Evolutionary conservation across 257 asterid species (phyloP), one percentile per base, ranked within the genome.

Genomic region (Gentiana macrophylla): DNA sequence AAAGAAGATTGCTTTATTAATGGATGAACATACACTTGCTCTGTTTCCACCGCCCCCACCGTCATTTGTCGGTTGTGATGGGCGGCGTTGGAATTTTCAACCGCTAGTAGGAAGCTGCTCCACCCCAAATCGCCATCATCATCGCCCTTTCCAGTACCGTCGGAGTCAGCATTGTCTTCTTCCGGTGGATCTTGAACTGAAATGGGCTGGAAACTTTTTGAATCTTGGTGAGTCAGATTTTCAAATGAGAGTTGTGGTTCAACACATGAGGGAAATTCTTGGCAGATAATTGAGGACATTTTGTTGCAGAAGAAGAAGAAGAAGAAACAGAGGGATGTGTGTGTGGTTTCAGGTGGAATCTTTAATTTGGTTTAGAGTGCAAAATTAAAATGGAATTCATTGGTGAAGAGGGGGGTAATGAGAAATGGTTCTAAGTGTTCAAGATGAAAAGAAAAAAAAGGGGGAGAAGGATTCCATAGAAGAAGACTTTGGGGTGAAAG

Each of bases 1-100:
- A 67, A 71, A 4, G 66, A 3, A 9, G 84, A 69, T 32, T 65
- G 66, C 67, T 73, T 79, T 4, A 41, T 72, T 1, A 75, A 73
- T 6, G 94, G 94, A 59, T 77, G 91, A 12, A 78, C 72, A 54
- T 82, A 84, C 1, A 54, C 70, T 51, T 70, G 54, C 4, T 67
- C 64, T 2, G 4, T 41, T 41, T 41, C 46, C 9, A 67, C 61
- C 2, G 24, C 7, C 24, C 70, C 67, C 5, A 58, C 54, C 0
- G 9, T 49, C 51, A 2, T 4, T 34, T 70, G 37, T 53, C 11
- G 45, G 34, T 4, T 10, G 43, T 8, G 48, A 3, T 54, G 1
- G 11, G 69, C 15, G 51, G 45, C 48, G 55, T 53, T 68, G 1
- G 46, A 49, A 57, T 48, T 72, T 1, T 62, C 54, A 45, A 68